Base-by-base conservation (phyloP, 176 grass and related monocot species). In the Zizania latifolia region DNA sequence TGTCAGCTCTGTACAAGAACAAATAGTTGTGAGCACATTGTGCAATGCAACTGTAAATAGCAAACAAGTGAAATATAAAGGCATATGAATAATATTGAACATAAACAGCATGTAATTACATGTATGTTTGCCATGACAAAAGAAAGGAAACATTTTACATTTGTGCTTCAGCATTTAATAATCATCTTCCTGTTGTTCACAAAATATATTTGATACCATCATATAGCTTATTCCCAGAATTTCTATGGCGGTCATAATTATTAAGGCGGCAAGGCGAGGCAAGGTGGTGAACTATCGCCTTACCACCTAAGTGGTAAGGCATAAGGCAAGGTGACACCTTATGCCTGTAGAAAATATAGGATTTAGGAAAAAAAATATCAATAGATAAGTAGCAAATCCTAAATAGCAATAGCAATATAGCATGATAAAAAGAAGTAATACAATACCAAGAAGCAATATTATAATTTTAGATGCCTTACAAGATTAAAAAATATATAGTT, bases 1-100 rank as follows among this genome's bases (percentile, higher is more conserved):
- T 92, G 40, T 89, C 90, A 77, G 90, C 90, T 86, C 90, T 92
- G 79, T 55, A 23, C n/a, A 63, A 36, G 71, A 68, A 41, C 17
- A 65, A 86, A 26, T 51, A 78, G 3, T 16, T 45, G 14, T 65
- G 19, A 77, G 30, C 58, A 62, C 59, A 77, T 29, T 30, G 30
- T 43, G 48, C 59, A 77, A 28, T 30, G 45, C 73, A 59, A 60
- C 5, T 60, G 32, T 75, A 67, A 58, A 50, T 68, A 48, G 37
- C 29, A 73, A 50, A 17, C 31, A 69, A 58, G 31, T 37, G 78
- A 78, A 69, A 3, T 69, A 71, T 57, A 55, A 65, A 3, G 22
- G 63, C 5, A 73, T 29, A 29, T 35, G 36, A 0, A 21, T 3
- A 5, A 24, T 7, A 0, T 21, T 73, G 48, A 75, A 27, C 3